Conservation (phyloP, 495 filamentous ascomycete species). For the Trichoderma orchidacearum region DNA sequence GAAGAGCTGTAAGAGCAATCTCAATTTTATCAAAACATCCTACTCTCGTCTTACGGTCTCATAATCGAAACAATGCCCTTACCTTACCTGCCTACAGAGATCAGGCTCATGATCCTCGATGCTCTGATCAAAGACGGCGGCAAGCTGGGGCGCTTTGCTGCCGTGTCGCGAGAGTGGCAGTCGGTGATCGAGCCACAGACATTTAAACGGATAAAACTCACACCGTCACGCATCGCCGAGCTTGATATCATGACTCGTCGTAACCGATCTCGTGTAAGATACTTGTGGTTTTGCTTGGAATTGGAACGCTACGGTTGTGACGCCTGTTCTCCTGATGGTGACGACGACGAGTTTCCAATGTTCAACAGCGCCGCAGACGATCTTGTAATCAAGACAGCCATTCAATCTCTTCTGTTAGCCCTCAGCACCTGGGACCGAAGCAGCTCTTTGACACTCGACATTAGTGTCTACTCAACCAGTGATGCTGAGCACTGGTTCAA, state of each 20-base stretch:
- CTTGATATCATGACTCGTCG: conserved; percentile 20
- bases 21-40: background rate
- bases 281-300: conserved; percentile 25
- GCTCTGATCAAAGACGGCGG: conserved; percentile 15
- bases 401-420: conserved; percentile 19
- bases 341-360: conserved; percentile 6
- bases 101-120: conserved; percentile 12
- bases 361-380: conserved; percentile 11
- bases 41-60: background rate
- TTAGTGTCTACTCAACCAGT: conserved; percentile 24
- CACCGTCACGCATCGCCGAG: conserved; percentile 16
- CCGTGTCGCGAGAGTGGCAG: conserved; percentile 27
- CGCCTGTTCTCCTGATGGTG: conserved; percentile 9
- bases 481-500: conserved; percentile 21
- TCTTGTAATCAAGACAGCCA: conserved; percentile 14
- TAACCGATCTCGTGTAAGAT: conserved; percentile 18
- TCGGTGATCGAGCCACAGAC: conserved; percentile 20
- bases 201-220: conserved; percentile 24
- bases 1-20: background rate
- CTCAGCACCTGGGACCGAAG: conserved; percentile 22
- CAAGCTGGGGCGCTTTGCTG: conserved; percentile 17
- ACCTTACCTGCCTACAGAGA: conserved; percentile 9
- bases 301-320: conserved; percentile 20
- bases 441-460: conserved; percentile 22
- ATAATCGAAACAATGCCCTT: background rate